Evolutionary conservation across 805 yeast species (phyloP), one percentile per base, ranked within the genome.

Genomic region (Monosporozyma aerobia): DNA sequence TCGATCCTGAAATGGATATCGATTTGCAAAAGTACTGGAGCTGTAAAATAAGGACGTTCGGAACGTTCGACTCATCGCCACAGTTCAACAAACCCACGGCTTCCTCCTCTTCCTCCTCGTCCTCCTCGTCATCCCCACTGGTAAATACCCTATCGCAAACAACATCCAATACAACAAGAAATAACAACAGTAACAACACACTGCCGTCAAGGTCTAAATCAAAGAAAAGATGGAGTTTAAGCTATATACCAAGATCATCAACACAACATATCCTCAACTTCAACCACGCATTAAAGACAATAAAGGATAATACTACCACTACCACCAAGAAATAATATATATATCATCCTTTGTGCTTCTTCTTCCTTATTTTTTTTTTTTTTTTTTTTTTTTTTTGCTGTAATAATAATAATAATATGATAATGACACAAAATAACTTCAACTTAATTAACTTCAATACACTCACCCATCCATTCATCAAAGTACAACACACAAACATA

Each of bases 1-100:
- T 22, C 13, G 9, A 8, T 2, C 13, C 47, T 50, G 6, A 56
- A 76, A 10, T 65, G 79, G 65, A 77, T 7, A 68, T 69, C 0
- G 73, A 69, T 4, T 88, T 86, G n/a, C 58, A 62, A 16, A 60
- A 61, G 4, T 85, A 79, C 61, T 83, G 88, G 87, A 70, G 71
- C 35, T 54, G 63, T 5, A 76, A 74, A 55, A 64, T 73, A 25
- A 71, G 73, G 3, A 60, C 58, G 3, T 58, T 58, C 35, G 65
- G 54, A 4, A 50, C 49, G 16, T 50, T 45, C 30, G 51, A 40
- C 16, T 46, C 48, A 4, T 13, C 39, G 5, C 3, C 13, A 14
- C 39, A 14, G 14, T 35, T 30, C 44, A 39, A 35, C 22, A 7
- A 35, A 49, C 19, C 19, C 19, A 19, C 19, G 19, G 19, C 19